phyloP scores from a whole-genome alignment of 1,284 basidiomycete species.

The Cutaneotrichosporon sp. region DNA sequence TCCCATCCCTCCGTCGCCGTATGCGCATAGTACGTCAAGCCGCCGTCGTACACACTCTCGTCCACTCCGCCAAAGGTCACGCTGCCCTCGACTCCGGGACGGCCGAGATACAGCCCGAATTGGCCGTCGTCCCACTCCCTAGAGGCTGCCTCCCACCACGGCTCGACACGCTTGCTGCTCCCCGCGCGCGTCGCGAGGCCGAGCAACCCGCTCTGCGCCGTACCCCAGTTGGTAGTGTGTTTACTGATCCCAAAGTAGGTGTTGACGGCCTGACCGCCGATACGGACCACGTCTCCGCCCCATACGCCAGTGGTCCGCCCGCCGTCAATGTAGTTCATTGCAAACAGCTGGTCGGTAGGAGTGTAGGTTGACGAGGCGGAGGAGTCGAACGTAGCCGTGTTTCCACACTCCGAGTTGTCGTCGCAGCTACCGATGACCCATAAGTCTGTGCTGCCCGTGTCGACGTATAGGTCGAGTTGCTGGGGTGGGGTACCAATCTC shows the following conservation, averaged over 20 bases:
- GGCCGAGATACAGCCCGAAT: slow-evolving; percentile 25
- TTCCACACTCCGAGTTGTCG: slow-evolving; percentile 22
- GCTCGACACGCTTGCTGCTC: slow-evolving; percentile 5
- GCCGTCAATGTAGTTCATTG: slow-evolving; percentile 6
- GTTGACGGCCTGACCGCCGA: slow-evolving; percentile 72
- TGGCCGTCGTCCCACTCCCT: slow-evolving; percentile 11
- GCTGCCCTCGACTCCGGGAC: slow-evolving; percentile 60
- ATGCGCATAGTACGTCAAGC: slow-evolving; percentile 64
- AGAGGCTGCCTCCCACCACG: slow-evolving; percentile 11
- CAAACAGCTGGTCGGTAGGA: slow-evolving; percentile 35
- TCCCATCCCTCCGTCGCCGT: not conserved
- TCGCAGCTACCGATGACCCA: slow-evolving; percentile 46
- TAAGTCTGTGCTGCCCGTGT: slow-evolving; percentile 62
- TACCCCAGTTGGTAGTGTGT: not conserved
- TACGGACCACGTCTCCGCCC: slow-evolving; percentile 68
- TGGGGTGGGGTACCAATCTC: slow-evolving; percentile 53
- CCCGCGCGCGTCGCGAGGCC: slow-evolving; percentile 53
- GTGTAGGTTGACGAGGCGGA: slow-evolving; percentile 32
- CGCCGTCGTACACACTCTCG: slow-evolving; percentile 65
- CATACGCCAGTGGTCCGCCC: slow-evolving; percentile 64
- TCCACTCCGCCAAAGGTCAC: slow-evolving; percentile 64
- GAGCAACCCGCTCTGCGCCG: slow-evolving; percentile 53
- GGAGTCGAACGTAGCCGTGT: slow-evolving; percentile 22
- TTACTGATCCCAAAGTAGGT: slow-evolving; percentile 62
- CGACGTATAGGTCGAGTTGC: slow-evolving; percentile 59